Evolutionary conservation across 139 green algal genomes (phyloP), one percentile per base, ranked within the genome.

Genomic region (Eudorina sp.): DNA sequence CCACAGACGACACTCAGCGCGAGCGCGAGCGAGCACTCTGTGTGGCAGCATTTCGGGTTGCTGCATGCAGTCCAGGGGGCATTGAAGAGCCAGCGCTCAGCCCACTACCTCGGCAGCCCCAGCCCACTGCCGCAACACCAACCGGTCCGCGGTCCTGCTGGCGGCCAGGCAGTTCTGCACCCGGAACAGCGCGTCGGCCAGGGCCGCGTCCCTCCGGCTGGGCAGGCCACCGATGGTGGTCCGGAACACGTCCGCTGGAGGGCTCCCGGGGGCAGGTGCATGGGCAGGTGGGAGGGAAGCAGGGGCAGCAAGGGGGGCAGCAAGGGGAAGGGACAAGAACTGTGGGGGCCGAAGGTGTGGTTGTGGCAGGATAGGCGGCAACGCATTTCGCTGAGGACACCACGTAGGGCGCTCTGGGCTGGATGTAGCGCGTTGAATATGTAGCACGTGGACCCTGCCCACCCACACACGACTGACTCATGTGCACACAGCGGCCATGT

Each of bases 151-250:
- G 29, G 9, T 53, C 41, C 70, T 68, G 76, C 70, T 53, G 9
- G 41, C 31, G 16, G 21, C 27, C 55, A 85, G 53, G 38, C 78
- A 74, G 78, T 85, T 64, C 53, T 85, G 78, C 16, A 69, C 58
- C 55, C 78, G 78, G 34, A 69, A 85, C 55, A 85, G 55, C 25
- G 78, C 78, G 27, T 85, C 55, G 8, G 55, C 55, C 23, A 85
- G 58, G 4, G 38, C 7, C 9, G 40, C 27, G 55, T 85, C 78
- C 16, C 78, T 11, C 8, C 78, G 78, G 5, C 43, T 0, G 0
- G 38, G 78, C 78, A 73, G 78, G 2, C 13, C 16, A 23, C 78
- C 78, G 13, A 85, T 51, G 21, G 25, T 16, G 38, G 36, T 19
- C 14, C 27, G 55, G 53, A 85, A 85, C 55, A 3, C 3, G 7